Conservation (phyloP, 1,284 basidiomycete species). For the Anthracocystis panici-leucophaei region DNA sequence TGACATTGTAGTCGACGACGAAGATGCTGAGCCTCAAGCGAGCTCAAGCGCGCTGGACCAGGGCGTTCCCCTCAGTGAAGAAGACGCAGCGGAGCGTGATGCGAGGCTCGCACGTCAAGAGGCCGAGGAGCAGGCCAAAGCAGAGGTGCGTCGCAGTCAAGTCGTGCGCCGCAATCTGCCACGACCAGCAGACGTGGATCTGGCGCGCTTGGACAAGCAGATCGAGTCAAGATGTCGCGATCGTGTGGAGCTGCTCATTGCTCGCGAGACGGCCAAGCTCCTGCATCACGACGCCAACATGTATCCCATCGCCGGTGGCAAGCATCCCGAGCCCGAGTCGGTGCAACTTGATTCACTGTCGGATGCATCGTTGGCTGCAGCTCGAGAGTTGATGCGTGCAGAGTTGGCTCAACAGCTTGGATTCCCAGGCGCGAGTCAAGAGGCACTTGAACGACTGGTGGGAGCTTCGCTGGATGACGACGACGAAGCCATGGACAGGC, state of each 20-base stretch:
- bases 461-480: slow-evolving; percentile 68
- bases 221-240: slow-evolving; percentile 52
- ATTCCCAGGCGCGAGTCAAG: slow-evolving; percentile 83
- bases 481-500: slow-evolving; percentile 71
- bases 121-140: slow-evolving; percentile 79
- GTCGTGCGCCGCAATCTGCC: slow-evolving; percentile 87
- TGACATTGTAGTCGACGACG: slow-evolving; percentile 84
- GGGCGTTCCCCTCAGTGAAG: slow-evolving; percentile 29
- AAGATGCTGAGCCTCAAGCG: slow-evolving; percentile 24
- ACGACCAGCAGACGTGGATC: slow-evolving; percentile 85
- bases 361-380: slow-evolving; percentile 81
- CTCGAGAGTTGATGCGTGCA: slow-evolving; percentile 79
- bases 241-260: slow-evolving; percentile 77
- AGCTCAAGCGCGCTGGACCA: slow-evolving; percentile 15
- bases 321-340: slow-evolving; percentile 79
- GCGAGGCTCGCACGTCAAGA: slow-evolving; percentile 77
- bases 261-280: slow-evolving; percentile 82
- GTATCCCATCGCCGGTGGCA: slow-evolving; percentile 86
- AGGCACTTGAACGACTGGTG: slow-evolving; percentile 75
- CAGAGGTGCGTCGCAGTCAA: slow-evolving; percentile 81
- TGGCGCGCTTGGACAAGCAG: slow-evolving; percentile 75
- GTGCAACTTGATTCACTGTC: slow-evolving; percentile 82
- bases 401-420: slow-evolving; percentile 86
- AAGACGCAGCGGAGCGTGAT: slow-evolving; percentile 91
- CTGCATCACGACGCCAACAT: slow-evolving; percentile 89